phyloP scores from a whole-genome alignment of 805 yeast species.

The Sporopachydermia lactativora region DNA sequence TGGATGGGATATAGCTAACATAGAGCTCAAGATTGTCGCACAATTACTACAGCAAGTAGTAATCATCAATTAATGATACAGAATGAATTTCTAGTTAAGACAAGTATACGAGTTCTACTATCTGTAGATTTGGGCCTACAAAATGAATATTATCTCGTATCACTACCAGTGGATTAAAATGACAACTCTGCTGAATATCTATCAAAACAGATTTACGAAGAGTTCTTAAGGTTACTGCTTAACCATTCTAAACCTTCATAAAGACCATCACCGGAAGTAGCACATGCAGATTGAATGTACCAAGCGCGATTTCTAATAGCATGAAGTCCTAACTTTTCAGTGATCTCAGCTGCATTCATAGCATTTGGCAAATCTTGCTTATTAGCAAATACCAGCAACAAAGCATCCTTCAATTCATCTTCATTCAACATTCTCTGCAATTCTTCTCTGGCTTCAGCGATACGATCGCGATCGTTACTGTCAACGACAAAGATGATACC shows the following conservation, averaged over 20 bases:
- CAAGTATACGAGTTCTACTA: too few species aligned
- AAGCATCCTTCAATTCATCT: constrained; percentile 95
- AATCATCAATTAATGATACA: too few species aligned
- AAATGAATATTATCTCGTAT: too few species aligned
- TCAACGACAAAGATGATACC: constrained; percentile 97
- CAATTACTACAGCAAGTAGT: too few species aligned
- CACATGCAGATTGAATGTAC: constrained; percentile 98
- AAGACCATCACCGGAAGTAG: constrained; percentile 97
- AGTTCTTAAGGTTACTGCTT: constrained; percentile 75
- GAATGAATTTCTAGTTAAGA: too few species aligned
- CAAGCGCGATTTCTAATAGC: constrained; percentile 98
- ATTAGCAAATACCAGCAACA: constrained; percentile 91
- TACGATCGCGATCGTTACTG: constrained; percentile 96
- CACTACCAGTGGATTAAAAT: too few species aligned
- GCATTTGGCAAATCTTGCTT: constrained; percentile 99
- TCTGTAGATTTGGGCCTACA: too few species aligned
- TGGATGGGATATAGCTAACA: too few species aligned
- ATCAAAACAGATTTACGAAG: constrained; percentile 14
- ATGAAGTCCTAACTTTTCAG: constrained; percentile 93
- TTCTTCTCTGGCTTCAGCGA: constrained; percentile 95
- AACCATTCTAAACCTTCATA: constrained; percentile 98
- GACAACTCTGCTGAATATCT: too few species aligned
- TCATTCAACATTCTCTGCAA: constrained; percentile 97
- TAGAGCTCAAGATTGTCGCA: too few species aligned
- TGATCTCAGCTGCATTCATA: constrained; percentile 97